phyloP scores from a whole-genome alignment of 2,329 filamentous ascomycete genomes.

The Calonectria pseudoreteaudii region DNA sequence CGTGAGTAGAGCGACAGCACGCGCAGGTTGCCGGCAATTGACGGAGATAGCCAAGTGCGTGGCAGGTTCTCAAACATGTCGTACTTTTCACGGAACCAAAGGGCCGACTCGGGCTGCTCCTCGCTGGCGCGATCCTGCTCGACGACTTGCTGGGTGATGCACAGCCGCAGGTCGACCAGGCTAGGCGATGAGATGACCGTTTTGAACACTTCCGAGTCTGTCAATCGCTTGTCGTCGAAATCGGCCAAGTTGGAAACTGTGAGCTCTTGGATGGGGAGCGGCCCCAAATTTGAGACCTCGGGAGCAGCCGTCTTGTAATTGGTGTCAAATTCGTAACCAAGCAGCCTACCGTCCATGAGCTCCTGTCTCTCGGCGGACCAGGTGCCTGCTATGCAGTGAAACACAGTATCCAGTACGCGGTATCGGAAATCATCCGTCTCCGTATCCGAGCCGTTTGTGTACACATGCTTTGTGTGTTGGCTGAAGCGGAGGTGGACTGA shows the following conservation, averaged over 20 bases:
- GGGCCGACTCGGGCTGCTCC: background rate
- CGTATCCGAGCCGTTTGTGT: background rate
- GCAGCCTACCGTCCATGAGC: background rate
- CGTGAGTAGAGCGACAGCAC: conserved; percentile 52
- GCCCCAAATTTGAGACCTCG: background rate
- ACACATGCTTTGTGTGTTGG: conserved; percentile 7
- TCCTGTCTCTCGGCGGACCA: conserved; percentile 5
- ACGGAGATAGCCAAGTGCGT: conserved; percentile 35
- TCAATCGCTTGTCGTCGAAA: conserved; percentile 14
- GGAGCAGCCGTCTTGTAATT: background rate
- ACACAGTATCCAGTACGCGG: conserved; percentile 21
- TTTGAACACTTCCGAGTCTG: conserved; percentile 11
- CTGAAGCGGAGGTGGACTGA: conserved; percentile 21
- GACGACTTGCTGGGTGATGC: conserved; percentile 12
- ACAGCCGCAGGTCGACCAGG: conserved; percentile 6
- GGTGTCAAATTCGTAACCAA: background rate
- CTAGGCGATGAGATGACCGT: background rate
- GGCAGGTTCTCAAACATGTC: conserved; percentile 38
- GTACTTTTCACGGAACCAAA: conserved; percentile 26
- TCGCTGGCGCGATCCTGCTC: background rate
- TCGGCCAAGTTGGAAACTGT: conserved; percentile 21
- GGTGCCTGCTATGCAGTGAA: conserved; percentile 18
- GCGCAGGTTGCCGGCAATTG: conserved; percentile 40
- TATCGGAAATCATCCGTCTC: conserved; percentile 23
- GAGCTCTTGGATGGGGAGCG: conserved; percentile 8